Percentiles rank a stretch among this genome's conserved stretches.
Evolutionary conservation across 2,329 filamentous ascomycete genomes (phyloP).

Genomic region (Lasiodiplodia theobromae): DNA sequence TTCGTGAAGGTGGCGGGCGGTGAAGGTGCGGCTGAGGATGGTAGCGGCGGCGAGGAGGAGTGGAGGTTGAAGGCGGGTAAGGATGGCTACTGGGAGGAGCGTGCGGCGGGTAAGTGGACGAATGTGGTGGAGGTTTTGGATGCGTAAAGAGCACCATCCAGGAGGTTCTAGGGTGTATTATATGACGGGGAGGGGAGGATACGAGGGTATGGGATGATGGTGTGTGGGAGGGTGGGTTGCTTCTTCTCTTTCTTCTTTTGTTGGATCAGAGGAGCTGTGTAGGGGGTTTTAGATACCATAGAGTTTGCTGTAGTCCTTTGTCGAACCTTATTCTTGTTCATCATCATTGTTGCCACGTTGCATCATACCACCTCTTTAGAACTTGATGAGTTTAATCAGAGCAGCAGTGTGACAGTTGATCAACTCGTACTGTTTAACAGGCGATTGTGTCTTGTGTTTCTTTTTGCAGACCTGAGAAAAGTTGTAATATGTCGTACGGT

Average conservation of each 20-base stretch:
- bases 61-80: constrained; percentile 76
- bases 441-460: too few species aligned
- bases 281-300: not conserved
- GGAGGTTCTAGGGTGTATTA: not conserved
- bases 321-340: too few species aligned
- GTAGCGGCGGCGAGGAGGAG: constrained; percentile 52
- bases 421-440: too few species aligned
- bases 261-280: not conserved
- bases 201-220: too few species aligned
- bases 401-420: too few species aligned
- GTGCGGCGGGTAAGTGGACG: constrained; percentile 71
- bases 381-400: too few species aligned
- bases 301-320: not conserved
- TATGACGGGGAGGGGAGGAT: too few species aligned
- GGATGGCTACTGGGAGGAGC: constrained; percentile 93
- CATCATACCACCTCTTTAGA: too few species aligned
- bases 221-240: not conserved
- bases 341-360: too few species aligned
- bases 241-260: not conserved
- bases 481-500: too few species aligned
- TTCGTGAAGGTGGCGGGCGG: constrained; percentile 70
- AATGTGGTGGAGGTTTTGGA: constrained; percentile 64
- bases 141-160: not conserved
- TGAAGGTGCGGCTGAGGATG: constrained; percentile 39
- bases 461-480: too few species aligned